Evolutionary conservation across 306 rosid species (phyloP), one percentile per base, ranked within the genome.

Genomic region (Quercus berberidifolia): DNA sequence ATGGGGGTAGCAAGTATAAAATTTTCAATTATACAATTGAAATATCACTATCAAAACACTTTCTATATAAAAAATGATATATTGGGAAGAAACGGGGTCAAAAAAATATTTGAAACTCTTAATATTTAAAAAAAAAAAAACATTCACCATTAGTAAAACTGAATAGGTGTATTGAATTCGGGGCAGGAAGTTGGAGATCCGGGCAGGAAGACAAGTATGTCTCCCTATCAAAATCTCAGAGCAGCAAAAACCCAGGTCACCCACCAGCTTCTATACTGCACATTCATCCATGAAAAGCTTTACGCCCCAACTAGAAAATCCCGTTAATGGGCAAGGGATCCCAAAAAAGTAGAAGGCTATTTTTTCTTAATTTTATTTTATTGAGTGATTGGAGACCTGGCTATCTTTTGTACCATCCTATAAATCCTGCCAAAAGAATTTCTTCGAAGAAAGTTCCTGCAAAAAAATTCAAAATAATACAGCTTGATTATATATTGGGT

Each of bases 161-260:
- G 69, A 26, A 78, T 76, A 49, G 76, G 73, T 33, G 60, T 69
- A 68, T 23, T 11, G 38, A 49, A 59, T 5, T 5, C 2, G 26
- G n/a, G 72, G 72, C 21, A 0, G 38, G 72, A 67, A 68, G 35
- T 13, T 68, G 72, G 72, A 7, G 52, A 68, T 68, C 54, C 5
- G 46, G 55, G 80, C 28, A 17, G 56, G 54, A 41, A 46, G 13
- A 71, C 64, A 57, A 18, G 7, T 4, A 35, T 19, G 28, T 35
- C 18, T 71, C 83, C 76, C 80, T 74, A 73, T 79, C 91, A 81
- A 82, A 87, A 90, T 90, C 85, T 86, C 73, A 41, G 86, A 79
- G 86, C 83, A 81, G 81, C 84, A 41, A 78, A 76, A 74, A 71
- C 56, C 51, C 55, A 79, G 83, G 78, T 81, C 77, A 80, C 71